A percentile compares a stretch with the other conserved stretches of the same genome.
These are phyloP conservation scores for Cocos nucifera DNA, from an alignment of 176 grass and related monocot species.

Conservation along the genomic window DNA sequence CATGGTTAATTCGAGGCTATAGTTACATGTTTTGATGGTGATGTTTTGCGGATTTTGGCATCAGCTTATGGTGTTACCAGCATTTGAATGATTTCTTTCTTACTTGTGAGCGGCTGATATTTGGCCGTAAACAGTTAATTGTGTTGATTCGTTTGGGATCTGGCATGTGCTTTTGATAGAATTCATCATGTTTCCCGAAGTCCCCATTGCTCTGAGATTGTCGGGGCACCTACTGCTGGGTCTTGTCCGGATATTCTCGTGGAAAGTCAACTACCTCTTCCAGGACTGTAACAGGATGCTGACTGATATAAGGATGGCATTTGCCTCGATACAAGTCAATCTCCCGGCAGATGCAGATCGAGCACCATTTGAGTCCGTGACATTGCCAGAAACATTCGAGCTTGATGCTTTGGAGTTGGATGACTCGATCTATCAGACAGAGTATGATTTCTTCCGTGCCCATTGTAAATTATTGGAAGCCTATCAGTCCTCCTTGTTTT, in stretches of 20 bases:
- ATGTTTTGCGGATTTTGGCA: too few species aligned
- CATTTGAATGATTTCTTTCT: too few species aligned
- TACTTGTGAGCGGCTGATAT: too few species aligned
- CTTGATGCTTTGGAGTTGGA: constrained; percentile 67
- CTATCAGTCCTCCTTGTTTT: too few species aligned
- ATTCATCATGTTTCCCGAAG: constrained; percentile 71
- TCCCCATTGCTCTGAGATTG: constrained; percentile 75
- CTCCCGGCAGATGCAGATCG: constrained; percentile 42
- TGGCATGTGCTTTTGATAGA: constrained; percentile 22
- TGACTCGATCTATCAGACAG: constrained; percentile 33
- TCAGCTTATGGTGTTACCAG: too few species aligned
- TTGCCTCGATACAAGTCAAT: constrained; percentile 48
- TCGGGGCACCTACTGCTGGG: constrained; percentile 90
- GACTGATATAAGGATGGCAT: constrained; percentile 49
- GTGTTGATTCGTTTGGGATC: too few species aligned
- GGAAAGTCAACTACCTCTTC: constrained; percentile 87
- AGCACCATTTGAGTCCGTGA: constrained; percentile 53
- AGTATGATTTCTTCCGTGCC: constrained; percentile 31
- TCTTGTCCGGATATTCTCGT: constrained; percentile 83
- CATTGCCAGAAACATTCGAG: constrained; percentile 59
- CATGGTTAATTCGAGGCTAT: too few species aligned
- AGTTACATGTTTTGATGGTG: too few species aligned
- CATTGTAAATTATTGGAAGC: too few species aligned
- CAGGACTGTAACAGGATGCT: constrained; percentile 68
- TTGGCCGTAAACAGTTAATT: too few species aligned